Evolutionary conservation across 768 basidiomycete genomes (phyloP), one percentile per base, ranked within the genome.

Genomic region (Floccularia luteovirens): DNA sequence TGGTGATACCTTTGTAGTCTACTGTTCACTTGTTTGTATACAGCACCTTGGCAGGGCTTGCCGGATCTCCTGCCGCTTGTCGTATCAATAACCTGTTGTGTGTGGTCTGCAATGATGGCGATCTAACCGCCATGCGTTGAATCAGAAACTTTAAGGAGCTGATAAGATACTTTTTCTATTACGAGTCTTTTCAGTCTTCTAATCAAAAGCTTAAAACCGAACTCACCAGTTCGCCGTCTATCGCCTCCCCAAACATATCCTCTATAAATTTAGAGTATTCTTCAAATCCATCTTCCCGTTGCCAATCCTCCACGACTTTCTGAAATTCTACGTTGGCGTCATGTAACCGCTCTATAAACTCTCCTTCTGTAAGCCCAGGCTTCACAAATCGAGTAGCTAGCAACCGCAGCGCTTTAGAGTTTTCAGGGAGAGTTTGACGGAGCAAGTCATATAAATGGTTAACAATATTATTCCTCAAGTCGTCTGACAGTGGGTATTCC

Each of bases 111-210:
- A 66, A 44, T 38, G 58, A 50, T 50, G 55, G 52, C 36, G 61
- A 60, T 22, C 25, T 43, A 19, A 43, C 43, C 30, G 38, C 42
- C 21, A n/a, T n/a, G n/a, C 42, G 41, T 45, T 48, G 43, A 28
- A 64, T 58, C 27, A 69, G 44, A 28, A 55, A 52, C 30, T 63
- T 60, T 44, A 79, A 50, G 31, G 67, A 71, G 30, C 56, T 55
- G 43, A 69, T 55, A 27, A 85, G 61, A 56, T 80, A 88, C 39
- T 54, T 45, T 60, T 70, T 75, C 82, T 82, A 55, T 44, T 55
- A 27, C 21, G 36, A 12, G 24, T 6, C 12, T 44, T 70, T 70
- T 30, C 45, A 66, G 59, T 36, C 53, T 35, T 60, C 44, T 44
- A 23, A 24, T 23, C 38, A 35, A 37, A 25, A 37, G 47, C 57